Base-by-base conservation (phyloP, 1,139 yeast genomes). In the Geotrichum aggregatum region DNA sequence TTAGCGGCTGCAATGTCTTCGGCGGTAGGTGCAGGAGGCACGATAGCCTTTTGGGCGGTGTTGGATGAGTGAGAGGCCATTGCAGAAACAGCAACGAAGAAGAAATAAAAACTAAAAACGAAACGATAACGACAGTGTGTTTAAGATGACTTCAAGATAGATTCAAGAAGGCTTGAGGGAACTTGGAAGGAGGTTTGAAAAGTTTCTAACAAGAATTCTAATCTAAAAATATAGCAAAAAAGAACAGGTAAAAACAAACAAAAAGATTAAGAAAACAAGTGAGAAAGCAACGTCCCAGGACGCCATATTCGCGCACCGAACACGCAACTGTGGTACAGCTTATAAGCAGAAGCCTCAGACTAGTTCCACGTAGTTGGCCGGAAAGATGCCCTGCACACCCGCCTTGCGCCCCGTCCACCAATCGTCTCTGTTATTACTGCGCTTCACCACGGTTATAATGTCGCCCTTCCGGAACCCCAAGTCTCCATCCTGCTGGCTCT, bases 391-490 rank as follows among this genome's bases (percentile, higher is more conserved):
- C 58, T 87, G 86, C 54, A 71, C 71, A 4, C 95, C 94, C 61
- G 85, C 86, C 55, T 82, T 75, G 65, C 85, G 80, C 18, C 98
- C 98, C 0, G 96, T 89, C 98, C 98, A 92, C 98, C 98, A 92
- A 67, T 92, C 98, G 67, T 92, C 95, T 48, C 82, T 80, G 11
- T 96, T 84, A 14, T 85, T 89, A 13, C 95, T 80, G 68, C 85
- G 87, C 68, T 89, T 87, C 49, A 87, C 73, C 59, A 92, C 85
- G 43, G 87, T 85, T 62, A 92, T 87, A n/a, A 87, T 87, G 68
- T 92, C 98, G 53, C 98, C 98, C 73, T 92, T 92, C 61, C 80
- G 83, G 76, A 92, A 92, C 10, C 95, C 80, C 62, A 92, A 76
- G 68, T 92, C 98, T 2, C 97, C 98, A 39, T 76, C 68, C 71